phyloP scores from a whole-genome alignment of 192 early-diverging fungal genomes.

The Kickxella alabastrina region DNA sequence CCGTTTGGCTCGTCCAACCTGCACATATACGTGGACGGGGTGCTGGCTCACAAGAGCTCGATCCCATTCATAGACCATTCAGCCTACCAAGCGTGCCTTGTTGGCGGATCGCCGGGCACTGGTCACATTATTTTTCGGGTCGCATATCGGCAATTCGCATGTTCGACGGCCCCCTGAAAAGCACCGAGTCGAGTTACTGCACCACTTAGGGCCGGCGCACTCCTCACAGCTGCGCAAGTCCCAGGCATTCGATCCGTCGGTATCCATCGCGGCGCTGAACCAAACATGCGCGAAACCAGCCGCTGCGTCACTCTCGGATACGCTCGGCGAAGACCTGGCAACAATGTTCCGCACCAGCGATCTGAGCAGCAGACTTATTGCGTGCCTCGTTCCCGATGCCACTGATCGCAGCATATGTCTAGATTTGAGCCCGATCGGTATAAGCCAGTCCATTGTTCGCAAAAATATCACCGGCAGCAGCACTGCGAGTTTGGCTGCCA shows the following conservation, averaged over 20 bases:
- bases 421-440: constrained; percentile 35
- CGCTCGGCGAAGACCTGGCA: constrained; percentile 9
- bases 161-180: constrained; percentile 29
- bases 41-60: constrained; percentile 19
- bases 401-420: constrained; percentile 3
- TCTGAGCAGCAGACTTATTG: constrained; percentile 13
- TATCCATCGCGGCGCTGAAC: constrained; percentile 3
- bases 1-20: constrained; percentile 40
- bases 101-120: constrained; percentile 15
- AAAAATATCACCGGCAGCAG: constrained; percentile 16
- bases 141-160: constrained; percentile 26
- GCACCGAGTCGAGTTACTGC: constrained; percentile 24
- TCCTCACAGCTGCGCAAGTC: constrained; percentile 20
- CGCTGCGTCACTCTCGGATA: constrained; percentile 7
- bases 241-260: constrained; percentile 10
- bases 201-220: constrained; percentile 25
- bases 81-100: constrained; percentile 15
- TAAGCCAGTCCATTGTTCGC: constrained; percentile 30
- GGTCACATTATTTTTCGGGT: constrained; percentile 7
- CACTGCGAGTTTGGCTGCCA: neutral
- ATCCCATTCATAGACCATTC: constrained; percentile 29
- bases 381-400: constrained; percentile 12
- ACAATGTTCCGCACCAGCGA: constrained; percentile 15
- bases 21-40: constrained; percentile 24
- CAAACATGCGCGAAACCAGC: constrained; percentile 4